Evolutionary conservation across 2,329 filamentous ascomycete genomes (phyloP).

Genomic region (Sporothrix inflata): DNA sequence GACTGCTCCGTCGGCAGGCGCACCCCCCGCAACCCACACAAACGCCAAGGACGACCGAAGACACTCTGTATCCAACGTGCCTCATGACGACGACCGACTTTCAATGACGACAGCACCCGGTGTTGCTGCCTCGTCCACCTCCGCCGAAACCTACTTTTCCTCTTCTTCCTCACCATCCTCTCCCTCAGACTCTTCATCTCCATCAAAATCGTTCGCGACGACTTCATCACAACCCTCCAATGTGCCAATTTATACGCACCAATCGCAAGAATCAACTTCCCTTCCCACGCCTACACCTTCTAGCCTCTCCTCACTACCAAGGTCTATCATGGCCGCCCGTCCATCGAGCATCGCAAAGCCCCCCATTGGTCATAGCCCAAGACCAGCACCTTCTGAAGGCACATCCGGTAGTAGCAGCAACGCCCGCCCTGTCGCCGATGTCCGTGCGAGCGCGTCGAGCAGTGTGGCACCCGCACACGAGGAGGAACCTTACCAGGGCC

Average conservation of each 20-base stretch:
- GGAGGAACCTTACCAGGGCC: constrained; percentile 71
- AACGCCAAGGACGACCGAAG: neutral
- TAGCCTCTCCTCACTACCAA: neutral
- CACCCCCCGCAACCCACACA: neutral
- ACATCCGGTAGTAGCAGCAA: constrained; percentile 2
- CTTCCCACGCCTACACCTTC: neutral
- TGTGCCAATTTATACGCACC: neutral
- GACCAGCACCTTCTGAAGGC: constrained; percentile 49
- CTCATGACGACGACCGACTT: neutral
- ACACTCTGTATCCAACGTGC: neutral
- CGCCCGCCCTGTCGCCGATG: constrained; percentile 33
- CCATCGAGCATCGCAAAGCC: constrained; percentile 60
- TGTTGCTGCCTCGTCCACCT: constrained; percentile 2
- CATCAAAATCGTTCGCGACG: neutral
- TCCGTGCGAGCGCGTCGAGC: constrained; percentile 43
- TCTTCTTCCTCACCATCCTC: neutral
- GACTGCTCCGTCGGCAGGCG: neutral
- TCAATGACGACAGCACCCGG: neutral
- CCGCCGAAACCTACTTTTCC: neutral
- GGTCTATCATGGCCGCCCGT: constrained; percentile 33
- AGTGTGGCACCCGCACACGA: constrained; percentile 33
- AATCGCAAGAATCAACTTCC: neutral
- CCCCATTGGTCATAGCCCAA: constrained; percentile 38
- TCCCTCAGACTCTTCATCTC: neutral
- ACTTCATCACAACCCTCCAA: constrained; percentile 4